phyloP scores from a whole-genome alignment of 148 eudicot genomes.

The Silene uniflora region DNA sequence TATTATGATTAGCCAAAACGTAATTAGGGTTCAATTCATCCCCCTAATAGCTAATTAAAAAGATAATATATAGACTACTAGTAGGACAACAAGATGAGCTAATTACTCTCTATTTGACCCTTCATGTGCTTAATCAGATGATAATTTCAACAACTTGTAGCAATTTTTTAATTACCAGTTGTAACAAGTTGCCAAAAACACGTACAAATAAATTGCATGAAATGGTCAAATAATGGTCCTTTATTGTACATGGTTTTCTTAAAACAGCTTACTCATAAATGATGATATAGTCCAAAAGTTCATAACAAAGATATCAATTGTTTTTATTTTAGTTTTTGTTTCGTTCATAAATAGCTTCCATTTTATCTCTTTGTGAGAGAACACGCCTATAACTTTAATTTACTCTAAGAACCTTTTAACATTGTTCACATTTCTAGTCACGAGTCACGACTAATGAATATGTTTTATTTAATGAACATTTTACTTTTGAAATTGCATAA shows the following conservation, averaged over 20 bases:
- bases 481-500: no score
- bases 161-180: neutral
- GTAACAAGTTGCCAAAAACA: neutral
- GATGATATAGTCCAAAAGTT: neutral
- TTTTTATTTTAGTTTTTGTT: no score
- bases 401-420: no score
- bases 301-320: neutral
- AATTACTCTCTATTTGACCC: neutral
- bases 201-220: neutral
- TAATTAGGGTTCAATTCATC: conserved; percentile 15
- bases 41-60: conserved; percentile 11
- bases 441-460: no score
- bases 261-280: neutral
- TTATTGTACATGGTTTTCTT: neutral
- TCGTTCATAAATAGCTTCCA: no score
- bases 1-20: neutral
- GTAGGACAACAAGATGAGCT: neutral
- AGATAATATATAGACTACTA: neutral
- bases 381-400: no score
- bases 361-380: no score
- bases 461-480: no score
- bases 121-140: conserved; percentile 1
- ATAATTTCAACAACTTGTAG: conserved; percentile 4
- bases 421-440: no score
- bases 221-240: neutral